phyloP scores from a whole-genome alignment of 345 rosid species.

The Populus euphratica region DNA sequence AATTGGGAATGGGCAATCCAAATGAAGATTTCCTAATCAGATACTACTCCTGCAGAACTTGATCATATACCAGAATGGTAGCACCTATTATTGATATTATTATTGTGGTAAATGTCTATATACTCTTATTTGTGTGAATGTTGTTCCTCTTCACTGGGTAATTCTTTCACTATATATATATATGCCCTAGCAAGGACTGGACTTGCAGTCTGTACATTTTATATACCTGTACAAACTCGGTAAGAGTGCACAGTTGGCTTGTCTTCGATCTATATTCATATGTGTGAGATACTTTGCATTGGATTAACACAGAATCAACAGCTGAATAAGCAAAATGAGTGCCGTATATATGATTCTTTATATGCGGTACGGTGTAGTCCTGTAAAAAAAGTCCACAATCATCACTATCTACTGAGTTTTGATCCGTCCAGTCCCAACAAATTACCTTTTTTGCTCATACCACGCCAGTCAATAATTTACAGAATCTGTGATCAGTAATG shows the following conservation, averaged over 20 bases:
- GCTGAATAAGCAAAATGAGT: not conserved
- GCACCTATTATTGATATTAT: not conserved
- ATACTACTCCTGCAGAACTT: not conserved
- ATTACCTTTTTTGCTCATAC: too few species aligned
- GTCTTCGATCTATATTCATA: not conserved
- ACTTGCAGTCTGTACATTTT: not conserved
- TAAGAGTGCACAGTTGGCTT: not conserved
- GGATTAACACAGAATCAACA: not conserved
- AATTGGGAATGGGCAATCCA: not conserved
- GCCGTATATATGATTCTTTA: not conserved
- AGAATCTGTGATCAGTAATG: not conserved
- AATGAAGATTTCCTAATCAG: not conserved
- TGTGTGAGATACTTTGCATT: not conserved
- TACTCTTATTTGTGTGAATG: not conserved
- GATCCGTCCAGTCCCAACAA: too few species aligned
- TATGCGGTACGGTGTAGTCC: not conserved
- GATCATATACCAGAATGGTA: not conserved
- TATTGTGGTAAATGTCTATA: not conserved
- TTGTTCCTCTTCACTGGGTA: not conserved
- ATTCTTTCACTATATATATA: not conserved
- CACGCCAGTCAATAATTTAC: not conserved
- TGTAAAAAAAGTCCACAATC: not conserved
- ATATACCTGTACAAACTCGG: not conserved
- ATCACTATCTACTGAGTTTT: not conserved
- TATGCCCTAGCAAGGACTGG: not conserved